Base-by-base conservation (phyloP, 305 asterid species). In the Rubia balearica region DNA sequence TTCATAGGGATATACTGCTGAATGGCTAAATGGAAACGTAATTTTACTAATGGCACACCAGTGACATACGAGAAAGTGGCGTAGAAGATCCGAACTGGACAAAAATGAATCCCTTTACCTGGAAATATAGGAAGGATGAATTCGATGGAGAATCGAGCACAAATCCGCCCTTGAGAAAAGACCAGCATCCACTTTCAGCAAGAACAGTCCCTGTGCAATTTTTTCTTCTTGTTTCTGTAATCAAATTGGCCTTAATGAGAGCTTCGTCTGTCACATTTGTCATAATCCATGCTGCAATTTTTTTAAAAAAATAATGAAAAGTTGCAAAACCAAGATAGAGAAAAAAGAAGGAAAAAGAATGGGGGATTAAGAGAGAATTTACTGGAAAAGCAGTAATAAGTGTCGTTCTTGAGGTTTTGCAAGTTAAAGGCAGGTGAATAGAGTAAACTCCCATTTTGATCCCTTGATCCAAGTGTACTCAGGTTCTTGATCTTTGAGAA, bases 201-300 rank as follows among this genome's bases (percentile, higher is more conserved):
- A 77, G 56, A 56, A 77, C 81, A 41, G 73, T 80, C 33, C 97
- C 97, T 14, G 87, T 76, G 84, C 92, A 91, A 61, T 78, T 72
- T 27, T 77, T 13, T 33, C 65, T 67, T 7, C 80, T 64, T 10
- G 76, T 77, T 63, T 85, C 83, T 9, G 85, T 84, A 69, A 70
- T 78, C 16, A 85, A 80, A 59, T 80, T 85, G 2, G 90, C 90
- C 60, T 79, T 79, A 8, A 89, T 65, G 9, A 82, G 78, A 30
- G 83, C 75, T 5, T 85, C 76, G 67, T 80, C 82, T 10, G 74
- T 76, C 62, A 43, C 68, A 6, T 68, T 71, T 46, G 80, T 77
- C 87, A 80, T 89, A 76, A 89, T 79, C 96, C 97, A 91, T 78
- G 81, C 97, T 89, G 85, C 65, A 56, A n/a, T n/a, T n/a, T n/a